Percentiles rank a stretch among this genome's conserved stretches.
phyloP scores from a whole-genome alignment of 2,329 filamentous ascomycete species.

The Tympanopsis confertula region DNA sequence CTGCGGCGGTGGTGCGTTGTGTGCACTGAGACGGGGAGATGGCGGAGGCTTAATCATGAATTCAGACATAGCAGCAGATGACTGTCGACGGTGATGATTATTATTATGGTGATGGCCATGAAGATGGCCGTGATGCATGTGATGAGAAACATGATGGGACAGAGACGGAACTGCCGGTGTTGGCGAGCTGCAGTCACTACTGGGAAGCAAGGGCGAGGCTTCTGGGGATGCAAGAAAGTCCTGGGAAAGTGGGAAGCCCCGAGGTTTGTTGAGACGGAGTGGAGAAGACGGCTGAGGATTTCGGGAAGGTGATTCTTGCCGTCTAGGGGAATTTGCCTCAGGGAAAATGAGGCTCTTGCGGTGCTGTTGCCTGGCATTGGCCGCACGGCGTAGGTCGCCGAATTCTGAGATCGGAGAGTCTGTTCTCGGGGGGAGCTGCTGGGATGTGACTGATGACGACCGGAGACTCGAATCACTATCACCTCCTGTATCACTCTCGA shows the following conservation, averaged over 20 bases:
- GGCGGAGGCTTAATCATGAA: constrained; percentile 53
- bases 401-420: constrained; percentile 88
- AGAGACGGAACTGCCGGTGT: constrained; percentile 29
- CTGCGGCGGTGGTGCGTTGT: constrained; percentile 47
- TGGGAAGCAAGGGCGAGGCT: neutral
- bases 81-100: constrained; percentile 77
- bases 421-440: constrained; percentile 48
- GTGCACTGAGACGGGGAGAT: constrained; percentile 57
- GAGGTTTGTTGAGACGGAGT: constrained; percentile 72
- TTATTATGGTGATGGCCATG: constrained; percentile 27
- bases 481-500: constrained; percentile 73
- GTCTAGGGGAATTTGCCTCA: constrained; percentile 64
- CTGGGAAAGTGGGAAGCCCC: constrained; percentile 17
- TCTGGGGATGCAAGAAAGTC: neutral
- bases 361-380: constrained; percentile 47
- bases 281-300: constrained; percentile 70
- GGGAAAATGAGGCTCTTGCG: constrained; percentile 78
- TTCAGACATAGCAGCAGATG: constrained; percentile 75
- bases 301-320: constrained; percentile 81
- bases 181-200: neutral
- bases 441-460: constrained; percentile 60
- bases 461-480: constrained; percentile 82
- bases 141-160: constrained; percentile 26
- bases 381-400: constrained; percentile 22
- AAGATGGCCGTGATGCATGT: constrained; percentile 50